A percentile compares a stretch with the other conserved stretches of the same genome.
phyloP scores from a whole-genome alignment of 345 rosid genomes.

The Eucalyptus leucophloia region DNA sequence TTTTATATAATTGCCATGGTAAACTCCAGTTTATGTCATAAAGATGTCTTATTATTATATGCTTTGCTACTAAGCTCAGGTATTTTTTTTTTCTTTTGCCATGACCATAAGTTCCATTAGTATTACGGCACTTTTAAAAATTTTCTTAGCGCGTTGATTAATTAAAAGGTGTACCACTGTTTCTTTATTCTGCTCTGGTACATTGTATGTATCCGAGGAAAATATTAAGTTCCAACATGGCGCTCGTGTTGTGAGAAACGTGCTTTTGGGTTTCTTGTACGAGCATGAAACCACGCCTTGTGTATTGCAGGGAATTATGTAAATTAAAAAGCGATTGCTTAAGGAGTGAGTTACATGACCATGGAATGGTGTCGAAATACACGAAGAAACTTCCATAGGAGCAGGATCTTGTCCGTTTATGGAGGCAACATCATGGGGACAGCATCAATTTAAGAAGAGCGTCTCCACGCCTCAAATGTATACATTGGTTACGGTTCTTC shows the following conservation, averaged over 20 bases:
- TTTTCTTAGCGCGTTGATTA: neutral
- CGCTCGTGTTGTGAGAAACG: neutral
- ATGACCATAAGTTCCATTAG: neutral
- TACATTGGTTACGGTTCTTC: too few species aligned
- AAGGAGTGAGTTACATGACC: too few species aligned
- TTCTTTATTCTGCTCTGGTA: neutral
- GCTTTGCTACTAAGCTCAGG: neutral
- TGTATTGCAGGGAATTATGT: too few species aligned
- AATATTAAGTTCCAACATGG: neutral
- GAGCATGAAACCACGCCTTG: neutral
- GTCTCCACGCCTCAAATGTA: too few species aligned
- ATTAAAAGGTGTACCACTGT: neutral
- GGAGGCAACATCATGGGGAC: too few species aligned
- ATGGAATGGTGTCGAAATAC: too few species aligned
- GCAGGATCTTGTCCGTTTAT: too few species aligned
- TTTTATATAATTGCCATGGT: neutral
- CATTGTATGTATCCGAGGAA: neutral
- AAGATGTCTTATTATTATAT: neutral
- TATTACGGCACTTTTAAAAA: neutral
- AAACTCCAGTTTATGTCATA: neutral
- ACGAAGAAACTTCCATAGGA: too few species aligned
- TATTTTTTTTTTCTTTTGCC: too few species aligned
- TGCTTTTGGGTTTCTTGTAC: neutral
- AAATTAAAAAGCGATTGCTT: too few species aligned
- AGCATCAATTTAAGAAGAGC: too few species aligned